phyloP scores from a whole-genome alignment of 140 eudicot species.

The Cichorium intybus region DNA sequence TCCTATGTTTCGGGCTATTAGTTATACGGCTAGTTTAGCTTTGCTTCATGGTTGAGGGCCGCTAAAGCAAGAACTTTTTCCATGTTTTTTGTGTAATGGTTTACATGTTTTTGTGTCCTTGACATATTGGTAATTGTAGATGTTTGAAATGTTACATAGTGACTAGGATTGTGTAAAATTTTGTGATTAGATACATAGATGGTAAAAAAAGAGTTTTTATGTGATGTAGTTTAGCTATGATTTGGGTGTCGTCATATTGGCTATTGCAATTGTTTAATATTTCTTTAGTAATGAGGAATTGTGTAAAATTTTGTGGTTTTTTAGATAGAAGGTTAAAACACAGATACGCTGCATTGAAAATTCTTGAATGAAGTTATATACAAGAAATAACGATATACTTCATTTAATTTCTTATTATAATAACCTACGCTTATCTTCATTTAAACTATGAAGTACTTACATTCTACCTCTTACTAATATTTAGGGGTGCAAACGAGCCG shows the following conservation, averaged over 20 bases:
- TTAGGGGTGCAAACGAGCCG: too few species aligned
- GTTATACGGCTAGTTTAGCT: conserved; percentile 43
- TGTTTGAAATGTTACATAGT: conserved; percentile 4
- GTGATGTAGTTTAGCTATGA: conserved; percentile 1
- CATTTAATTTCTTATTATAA: too few species aligned
- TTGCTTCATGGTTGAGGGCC: conserved; percentile 35
- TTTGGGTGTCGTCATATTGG: conserved; percentile 5
- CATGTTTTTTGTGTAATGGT: not conserved
- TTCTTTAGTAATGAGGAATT: not conserved
- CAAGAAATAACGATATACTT: too few species aligned
- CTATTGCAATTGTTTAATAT: not conserved
- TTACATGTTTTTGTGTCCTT: not conserved
- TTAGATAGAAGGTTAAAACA: not conserved
- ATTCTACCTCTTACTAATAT: too few species aligned
- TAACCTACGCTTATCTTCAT: too few species aligned
- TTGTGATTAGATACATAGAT: conserved; percentile 10
- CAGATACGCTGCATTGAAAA: too few species aligned
- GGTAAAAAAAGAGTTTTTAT: not conserved
- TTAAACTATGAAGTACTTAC: too few species aligned
- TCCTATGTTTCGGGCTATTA: conserved; percentile 22
- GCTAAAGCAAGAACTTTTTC: not conserved
- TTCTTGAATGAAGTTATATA: too few species aligned
- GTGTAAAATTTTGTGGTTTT: not conserved
- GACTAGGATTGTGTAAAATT: not conserved
- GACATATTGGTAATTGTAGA: not conserved